These are phyloP conservation scores for Thelonectria discophora DNA, from an alignment of 2,329 filamentous ascomycete genomes.

Conservation along the genomic window DNA sequence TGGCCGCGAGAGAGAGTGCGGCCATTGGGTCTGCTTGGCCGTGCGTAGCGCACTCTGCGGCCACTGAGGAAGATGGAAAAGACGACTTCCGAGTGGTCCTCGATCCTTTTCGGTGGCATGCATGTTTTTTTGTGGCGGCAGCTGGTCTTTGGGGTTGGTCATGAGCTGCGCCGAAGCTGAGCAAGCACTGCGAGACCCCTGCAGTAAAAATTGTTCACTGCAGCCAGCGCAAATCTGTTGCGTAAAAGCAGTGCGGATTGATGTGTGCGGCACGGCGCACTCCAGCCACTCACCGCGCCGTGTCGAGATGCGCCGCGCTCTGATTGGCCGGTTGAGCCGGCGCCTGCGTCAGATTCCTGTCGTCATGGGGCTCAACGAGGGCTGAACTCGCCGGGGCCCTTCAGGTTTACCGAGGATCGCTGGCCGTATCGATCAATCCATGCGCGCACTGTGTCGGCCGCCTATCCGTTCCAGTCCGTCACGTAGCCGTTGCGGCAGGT, in stretches of 20 bases:
- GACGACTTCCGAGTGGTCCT: slow-evolving; percentile 2
- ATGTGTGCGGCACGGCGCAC: slow-evolving; percentile 28
- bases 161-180: slow-evolving; percentile 23
- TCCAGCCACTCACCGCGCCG: slow-evolving; percentile 33
- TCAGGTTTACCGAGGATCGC: slow-evolving; percentile 23
- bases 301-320: slow-evolving; percentile 13
- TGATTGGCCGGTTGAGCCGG: slow-evolving; percentile 16
- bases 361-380: slow-evolving; percentile 18
- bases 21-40: slow-evolving; percentile 33
- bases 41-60: slow-evolving; percentile 33
- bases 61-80: slow-evolving; percentile 33
- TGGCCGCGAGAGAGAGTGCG: slow-evolving; percentile 31
- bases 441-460: slow-evolving; percentile 31
- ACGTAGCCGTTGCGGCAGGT: slow-evolving; percentile 17
- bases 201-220: neutral
- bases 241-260: slow-evolving; percentile 31
- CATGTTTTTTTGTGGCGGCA: neutral
- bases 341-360: slow-evolving; percentile 8
- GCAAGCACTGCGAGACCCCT: neutral
- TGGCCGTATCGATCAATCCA: slow-evolving; percentile 28
- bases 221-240: slow-evolving; percentile 11
- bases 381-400: slow-evolving; percentile 8
- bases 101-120: no score
- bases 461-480: slow-evolving; percentile 20
- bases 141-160: slow-evolving; percentile 10